phyloP scores from a whole-genome alignment of 2,329 filamentous ascomycete species.

The Xylariales sp. region DNA sequence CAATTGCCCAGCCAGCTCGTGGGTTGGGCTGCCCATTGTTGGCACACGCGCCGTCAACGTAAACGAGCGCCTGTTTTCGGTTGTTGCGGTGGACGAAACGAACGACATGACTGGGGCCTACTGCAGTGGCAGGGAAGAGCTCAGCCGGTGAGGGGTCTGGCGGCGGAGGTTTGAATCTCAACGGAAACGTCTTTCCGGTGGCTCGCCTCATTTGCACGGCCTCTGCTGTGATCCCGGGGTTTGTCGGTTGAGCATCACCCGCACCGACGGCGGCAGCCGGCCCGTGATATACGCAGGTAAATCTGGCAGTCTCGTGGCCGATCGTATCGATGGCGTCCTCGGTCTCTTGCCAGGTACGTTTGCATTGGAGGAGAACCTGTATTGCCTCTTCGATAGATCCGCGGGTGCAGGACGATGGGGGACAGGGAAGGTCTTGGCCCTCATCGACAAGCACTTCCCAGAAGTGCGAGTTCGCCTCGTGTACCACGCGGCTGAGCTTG shows the following conservation, averaged over 20 bases:
- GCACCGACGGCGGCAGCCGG: too few relatives aligned
- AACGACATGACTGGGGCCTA: too few relatives aligned
- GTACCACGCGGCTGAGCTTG: background rate
- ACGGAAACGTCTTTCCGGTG: constrained; percentile 1
- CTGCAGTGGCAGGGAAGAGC: background rate
- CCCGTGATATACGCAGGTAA: background rate
- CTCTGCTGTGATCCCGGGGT: background rate
- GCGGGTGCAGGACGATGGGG: background rate
- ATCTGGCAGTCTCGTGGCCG: background rate
- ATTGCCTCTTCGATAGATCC: background rate
- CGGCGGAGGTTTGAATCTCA: background rate
- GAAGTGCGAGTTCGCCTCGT: background rate
- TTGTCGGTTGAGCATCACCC: background rate
- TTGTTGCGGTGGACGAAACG: background rate
- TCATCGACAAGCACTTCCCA: background rate
- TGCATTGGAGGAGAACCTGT: background rate
- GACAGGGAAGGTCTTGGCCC: background rate
- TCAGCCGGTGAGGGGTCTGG: background rate
- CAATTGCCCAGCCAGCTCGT: background rate
- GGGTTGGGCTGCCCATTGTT: background rate
- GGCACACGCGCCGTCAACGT: background rate
- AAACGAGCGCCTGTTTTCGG: background rate
- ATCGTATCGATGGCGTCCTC: background rate
- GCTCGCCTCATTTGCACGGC: background rate
- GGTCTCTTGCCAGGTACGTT: background rate